Conservation (phyloP, 257 asterid genomes). For the Solanum peruvianum region DNA sequence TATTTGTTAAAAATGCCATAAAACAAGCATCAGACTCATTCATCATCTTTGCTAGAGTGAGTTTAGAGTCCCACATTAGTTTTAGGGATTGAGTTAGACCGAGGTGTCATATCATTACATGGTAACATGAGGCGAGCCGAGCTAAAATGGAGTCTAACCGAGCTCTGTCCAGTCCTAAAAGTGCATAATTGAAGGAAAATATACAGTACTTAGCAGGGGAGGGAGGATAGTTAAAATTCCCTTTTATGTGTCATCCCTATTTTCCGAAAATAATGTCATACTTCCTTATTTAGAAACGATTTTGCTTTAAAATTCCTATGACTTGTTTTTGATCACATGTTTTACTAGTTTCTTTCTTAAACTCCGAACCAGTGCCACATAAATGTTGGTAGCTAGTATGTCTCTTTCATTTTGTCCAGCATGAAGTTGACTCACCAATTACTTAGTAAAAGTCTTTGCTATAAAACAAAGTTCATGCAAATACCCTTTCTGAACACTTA, state of each 20-base stretch:
- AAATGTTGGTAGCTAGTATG: too few relatives aligned
- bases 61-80: not conserved
- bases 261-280: not conserved
- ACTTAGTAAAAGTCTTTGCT: not conserved
- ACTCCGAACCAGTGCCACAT: too few relatives aligned
- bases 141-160: not conserved
- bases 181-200: not conserved
- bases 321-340: not conserved
- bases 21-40: not conserved
- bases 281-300: not conserved
- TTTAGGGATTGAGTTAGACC: not conserved
- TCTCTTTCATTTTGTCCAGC: too few relatives aligned
- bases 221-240: not conserved
- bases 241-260: not conserved
- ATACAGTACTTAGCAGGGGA: not conserved
- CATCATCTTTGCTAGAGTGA: not conserved
- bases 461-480: not conserved
- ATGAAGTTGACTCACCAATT: not conserved
- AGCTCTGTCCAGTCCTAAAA: not conserved
- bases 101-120: not conserved
- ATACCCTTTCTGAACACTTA: not conserved
- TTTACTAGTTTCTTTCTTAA: too few relatives aligned
- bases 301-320: not conserved
- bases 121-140: not conserved
- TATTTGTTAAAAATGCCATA: not conserved